Evolutionary conservation across 495 filamentous ascomycete genomes (phyloP).

Genomic region (Penicillium malachiteum): DNA sequence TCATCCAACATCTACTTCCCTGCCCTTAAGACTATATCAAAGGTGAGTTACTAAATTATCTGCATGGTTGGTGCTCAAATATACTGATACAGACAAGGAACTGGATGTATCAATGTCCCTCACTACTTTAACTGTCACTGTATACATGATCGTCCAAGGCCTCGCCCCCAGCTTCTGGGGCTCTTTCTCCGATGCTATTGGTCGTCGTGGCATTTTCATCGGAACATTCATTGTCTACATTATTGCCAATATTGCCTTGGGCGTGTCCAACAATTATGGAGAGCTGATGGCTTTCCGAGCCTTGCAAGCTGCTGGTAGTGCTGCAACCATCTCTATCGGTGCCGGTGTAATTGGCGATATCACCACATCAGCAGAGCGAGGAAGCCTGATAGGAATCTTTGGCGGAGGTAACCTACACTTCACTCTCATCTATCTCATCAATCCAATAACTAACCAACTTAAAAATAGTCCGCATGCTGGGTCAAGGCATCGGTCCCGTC

Average conservation of each 20-base stretch:
- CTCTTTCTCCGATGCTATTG: conserved; percentile 41
- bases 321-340: conserved; percentile 48
- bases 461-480: conserved; percentile 40
- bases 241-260: conserved; percentile 60
- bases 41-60: conserved; percentile 15
- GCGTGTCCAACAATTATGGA: conserved; percentile 59
- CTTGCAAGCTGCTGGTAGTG: conserved; percentile 62
- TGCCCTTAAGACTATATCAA: conserved; percentile 48
- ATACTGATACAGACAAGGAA: conserved; percentile 9
- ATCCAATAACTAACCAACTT: conserved; percentile 1
- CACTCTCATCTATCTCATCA: not conserved
- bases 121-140: conserved; percentile 37
- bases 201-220: conserved; percentile 42
- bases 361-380: conserved; percentile 36
- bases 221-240: conserved; percentile 42
- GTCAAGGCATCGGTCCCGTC: conserved; percentile 60
- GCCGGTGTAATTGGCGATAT: conserved; percentile 44
- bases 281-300: conserved; percentile 63
- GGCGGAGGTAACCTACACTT: conserved; percentile 30
- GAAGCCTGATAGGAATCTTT: conserved; percentile 40
- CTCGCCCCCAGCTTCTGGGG: conserved; percentile 46
- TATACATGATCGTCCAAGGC: conserved; percentile 50
- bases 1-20: conserved; percentile 83
- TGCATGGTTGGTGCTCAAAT: no score
- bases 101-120: conserved; percentile 33